Conservation (phyloP, 169 alveolate species). For the Cardiosporidium cionae region DNA sequence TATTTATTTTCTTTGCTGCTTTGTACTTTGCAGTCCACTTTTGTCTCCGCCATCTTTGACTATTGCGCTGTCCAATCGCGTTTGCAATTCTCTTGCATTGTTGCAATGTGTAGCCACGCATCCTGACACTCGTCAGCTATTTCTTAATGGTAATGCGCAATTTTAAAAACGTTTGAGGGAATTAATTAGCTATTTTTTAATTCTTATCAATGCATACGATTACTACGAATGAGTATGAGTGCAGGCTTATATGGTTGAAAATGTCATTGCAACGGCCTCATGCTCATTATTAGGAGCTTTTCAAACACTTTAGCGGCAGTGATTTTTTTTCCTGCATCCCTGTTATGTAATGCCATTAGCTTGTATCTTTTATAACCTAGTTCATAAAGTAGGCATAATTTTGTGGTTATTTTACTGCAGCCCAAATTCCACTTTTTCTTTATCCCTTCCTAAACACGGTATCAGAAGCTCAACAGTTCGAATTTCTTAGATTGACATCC, state of each 20-base stretch:
- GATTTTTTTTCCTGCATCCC: neutral
- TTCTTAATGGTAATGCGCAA: slow-evolving; percentile 70
- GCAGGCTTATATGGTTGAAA: neutral
- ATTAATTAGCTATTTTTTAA: too few species aligned
- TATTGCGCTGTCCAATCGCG: slow-evolving; percentile 83
- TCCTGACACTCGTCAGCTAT: slow-evolving; percentile 88
- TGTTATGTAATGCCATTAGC: too few species aligned
- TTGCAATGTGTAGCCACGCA: slow-evolving; percentile 97
- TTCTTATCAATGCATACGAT: too few species aligned
- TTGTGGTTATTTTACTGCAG: slow-evolving; percentile 49
- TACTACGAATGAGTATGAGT: too few species aligned
- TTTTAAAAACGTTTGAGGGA: neutral
- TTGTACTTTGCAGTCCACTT: slow-evolving; percentile 26
- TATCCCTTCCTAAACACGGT: slow-evolving; percentile 95
- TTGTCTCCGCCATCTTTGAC: slow-evolving; percentile 88
- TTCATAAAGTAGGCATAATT: too few species aligned
- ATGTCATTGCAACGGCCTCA: neutral
- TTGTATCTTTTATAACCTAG: too few species aligned
- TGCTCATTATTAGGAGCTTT: neutral
- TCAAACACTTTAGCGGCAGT: neutral
- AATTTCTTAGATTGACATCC: slow-evolving; percentile 92
- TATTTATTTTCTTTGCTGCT: neutral
- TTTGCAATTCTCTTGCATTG: slow-evolving; percentile 95
- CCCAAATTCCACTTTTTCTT: slow-evolving; percentile 94
- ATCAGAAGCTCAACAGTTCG: slow-evolving; percentile 89